A percentile compares a stretch with the other conserved stretches of the same genome.
phyloP scores from a whole-genome alignment of 768 basidiomycete species.

The Pisolithus albus region DNA sequence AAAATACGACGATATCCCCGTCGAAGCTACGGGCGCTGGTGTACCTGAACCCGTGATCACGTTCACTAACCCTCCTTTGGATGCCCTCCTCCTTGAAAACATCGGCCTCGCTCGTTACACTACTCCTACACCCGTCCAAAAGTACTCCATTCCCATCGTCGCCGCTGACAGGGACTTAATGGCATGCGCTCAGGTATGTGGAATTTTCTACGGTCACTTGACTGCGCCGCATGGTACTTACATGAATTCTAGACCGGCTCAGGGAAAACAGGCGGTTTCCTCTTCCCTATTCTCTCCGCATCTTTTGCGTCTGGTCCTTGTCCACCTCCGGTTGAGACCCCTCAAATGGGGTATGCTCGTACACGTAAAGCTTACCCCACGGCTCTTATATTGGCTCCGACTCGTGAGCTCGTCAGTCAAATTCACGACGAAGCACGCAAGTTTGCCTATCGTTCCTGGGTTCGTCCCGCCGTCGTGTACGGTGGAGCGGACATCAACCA shows the following conservation, averaged over 20 bases:
- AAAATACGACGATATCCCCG: slow-evolving; percentile 99
- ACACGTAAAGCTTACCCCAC: slow-evolving; percentile 91
- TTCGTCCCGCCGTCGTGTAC: slow-evolving; percentile 97
- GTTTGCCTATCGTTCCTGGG: slow-evolving; percentile 99
- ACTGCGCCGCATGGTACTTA: slow-evolving; percentile 5
- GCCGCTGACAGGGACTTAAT: slow-evolving; percentile 83
- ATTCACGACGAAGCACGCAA: slow-evolving; percentile 99
- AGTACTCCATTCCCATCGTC: slow-evolving; percentile 99
- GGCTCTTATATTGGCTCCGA: slow-evolving; percentile 95
- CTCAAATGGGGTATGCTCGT: slow-evolving; percentile 49
- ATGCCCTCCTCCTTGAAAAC: slow-evolving; percentile 92
- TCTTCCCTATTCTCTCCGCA: slow-evolving; percentile 97
- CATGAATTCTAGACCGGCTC: slow-evolving; percentile 78
- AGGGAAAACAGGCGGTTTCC: slow-evolving; percentile 97
- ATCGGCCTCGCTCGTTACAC: slow-evolving; percentile 89
- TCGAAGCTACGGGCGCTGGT: slow-evolving; percentile 93
- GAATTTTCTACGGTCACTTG: slow-evolving; percentile 4
- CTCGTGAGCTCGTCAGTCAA: slow-evolving; percentile 97
- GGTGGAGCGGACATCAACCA: slow-evolving; percentile 97
- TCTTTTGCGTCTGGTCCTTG: slow-evolving; percentile 81
- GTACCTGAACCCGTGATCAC: slow-evolving; percentile 92
- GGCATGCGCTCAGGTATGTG: slow-evolving; percentile 84
- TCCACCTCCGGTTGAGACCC: slow-evolving; percentile 51
- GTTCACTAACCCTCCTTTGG: slow-evolving; percentile 86
- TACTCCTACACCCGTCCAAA: slow-evolving; percentile 97